A percentile compares a stretch with the other conserved stretches of the same genome.
phyloP scores from a whole-genome alignment of 305 asterid genomes.

The Fraxinus angustifolia region DNA sequence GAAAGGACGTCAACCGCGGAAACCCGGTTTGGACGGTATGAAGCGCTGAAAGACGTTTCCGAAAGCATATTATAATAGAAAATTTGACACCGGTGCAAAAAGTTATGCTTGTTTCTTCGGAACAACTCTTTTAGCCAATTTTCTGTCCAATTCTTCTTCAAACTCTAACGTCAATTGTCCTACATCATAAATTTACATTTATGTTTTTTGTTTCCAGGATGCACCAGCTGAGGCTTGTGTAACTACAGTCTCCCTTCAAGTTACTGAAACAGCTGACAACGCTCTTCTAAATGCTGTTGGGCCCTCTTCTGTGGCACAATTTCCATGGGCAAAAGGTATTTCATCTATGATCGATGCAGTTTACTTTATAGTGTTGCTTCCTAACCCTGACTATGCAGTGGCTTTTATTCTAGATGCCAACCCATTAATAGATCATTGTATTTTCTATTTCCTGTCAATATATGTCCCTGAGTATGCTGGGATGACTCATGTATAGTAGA shows the following conservation, averaged over 20 bases:
- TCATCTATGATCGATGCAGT: conserved; percentile 1
- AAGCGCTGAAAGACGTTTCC: too few relatives aligned
- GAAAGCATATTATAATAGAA: too few relatives aligned
- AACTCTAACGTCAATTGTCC: too few relatives aligned
- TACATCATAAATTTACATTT: neutral
- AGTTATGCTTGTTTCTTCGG: too few relatives aligned
- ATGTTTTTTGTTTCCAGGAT: conserved; percentile 24
- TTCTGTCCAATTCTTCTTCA: too few relatives aligned
- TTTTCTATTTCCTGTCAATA: neutral
- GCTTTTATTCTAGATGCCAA: neutral
- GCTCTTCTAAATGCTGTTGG: neutral
- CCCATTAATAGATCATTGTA: neutral
- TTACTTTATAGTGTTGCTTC: neutral
- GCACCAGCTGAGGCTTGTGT: conserved; percentile 12
- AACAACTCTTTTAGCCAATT: too few relatives aligned
- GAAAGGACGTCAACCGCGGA: too few relatives aligned
- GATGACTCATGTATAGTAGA: neutral
- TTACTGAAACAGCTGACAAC: neutral
- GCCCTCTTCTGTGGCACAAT: neutral
- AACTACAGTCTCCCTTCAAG: conserved; percentile 8
- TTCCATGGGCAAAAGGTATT: neutral
- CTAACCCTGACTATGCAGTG: neutral
- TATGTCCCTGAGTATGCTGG: neutral
- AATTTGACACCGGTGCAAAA: too few relatives aligned
- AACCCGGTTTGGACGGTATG: too few relatives aligned